Percentiles rank a stretch among this genome's conserved stretches.
Evolutionary conservation across 176 grass and related monocot species (phyloP).

Genomic region (Chloris gayana): DNA sequence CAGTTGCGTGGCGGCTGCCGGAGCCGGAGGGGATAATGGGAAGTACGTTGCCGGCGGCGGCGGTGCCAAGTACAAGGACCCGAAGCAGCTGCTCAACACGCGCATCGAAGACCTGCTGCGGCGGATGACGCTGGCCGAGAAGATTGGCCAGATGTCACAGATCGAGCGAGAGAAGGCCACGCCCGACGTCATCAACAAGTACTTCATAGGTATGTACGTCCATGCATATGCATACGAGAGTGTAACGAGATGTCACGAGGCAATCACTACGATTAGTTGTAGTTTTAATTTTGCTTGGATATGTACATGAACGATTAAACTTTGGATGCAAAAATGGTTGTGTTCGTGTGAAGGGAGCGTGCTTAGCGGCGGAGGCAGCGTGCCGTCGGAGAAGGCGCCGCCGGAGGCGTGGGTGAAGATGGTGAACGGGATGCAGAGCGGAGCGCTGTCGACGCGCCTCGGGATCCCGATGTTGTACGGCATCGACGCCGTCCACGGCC

Average conservation of each 20-base stretch:
- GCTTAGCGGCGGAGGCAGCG: constrained; percentile 68
- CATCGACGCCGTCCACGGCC: constrained; percentile 92
- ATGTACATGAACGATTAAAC: not conserved
- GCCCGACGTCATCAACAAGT: constrained; percentile 44
- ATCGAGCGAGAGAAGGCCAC: constrained; percentile 64
- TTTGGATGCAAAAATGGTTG: too few species aligned
- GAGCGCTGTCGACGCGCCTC: constrained; percentile 55
- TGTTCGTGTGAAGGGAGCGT: constrained; percentile 46
- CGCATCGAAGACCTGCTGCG: constrained; percentile 11
- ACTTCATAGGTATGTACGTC: constrained; percentile 41
- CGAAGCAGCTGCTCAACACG: too few species aligned
- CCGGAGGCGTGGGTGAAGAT: constrained; percentile 54
- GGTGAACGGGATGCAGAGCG: constrained; percentile 56
- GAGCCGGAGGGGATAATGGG: too few species aligned
- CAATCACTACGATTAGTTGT: too few species aligned
- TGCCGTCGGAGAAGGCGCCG: constrained; percentile 43
- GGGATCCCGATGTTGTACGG: constrained; percentile 96
- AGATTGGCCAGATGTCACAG: constrained; percentile 36
- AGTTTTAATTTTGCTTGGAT: not conserved
- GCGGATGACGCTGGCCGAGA: constrained; percentile 63
- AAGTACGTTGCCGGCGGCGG: too few species aligned
- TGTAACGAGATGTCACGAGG: too few species aligned
- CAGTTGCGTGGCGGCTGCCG: too few species aligned
- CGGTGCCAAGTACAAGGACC: too few species aligned
- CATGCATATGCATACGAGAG: not conserved